These are phyloP conservation scores for Alliaria petiolata DNA, from an alignment of 345 rosid genomes.

Conservation along the genomic window DNA sequence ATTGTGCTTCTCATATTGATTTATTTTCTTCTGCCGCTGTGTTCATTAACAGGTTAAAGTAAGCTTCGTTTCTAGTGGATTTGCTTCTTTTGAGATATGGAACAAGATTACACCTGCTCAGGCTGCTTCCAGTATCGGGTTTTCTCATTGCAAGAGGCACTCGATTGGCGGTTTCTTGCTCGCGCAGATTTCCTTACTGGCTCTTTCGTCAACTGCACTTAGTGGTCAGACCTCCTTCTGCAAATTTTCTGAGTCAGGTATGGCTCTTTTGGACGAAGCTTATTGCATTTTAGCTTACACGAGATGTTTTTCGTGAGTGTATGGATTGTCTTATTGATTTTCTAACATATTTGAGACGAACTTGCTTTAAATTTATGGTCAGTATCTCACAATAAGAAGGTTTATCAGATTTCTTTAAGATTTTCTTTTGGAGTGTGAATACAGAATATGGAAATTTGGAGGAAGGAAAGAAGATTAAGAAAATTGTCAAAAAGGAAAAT, in stretches of 20 bases:
- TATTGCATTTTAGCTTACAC: background rate
- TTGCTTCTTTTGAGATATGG: constrained; percentile 61
- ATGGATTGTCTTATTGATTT: background rate
- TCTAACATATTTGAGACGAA: background rate
- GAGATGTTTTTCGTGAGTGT: background rate
- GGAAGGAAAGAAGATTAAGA: background rate
- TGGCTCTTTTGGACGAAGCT: constrained; percentile 45
- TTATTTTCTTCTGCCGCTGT: background rate
- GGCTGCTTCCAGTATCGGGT: constrained; percentile 53
- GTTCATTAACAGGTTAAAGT: constrained; percentile 44
- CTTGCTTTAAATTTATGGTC: background rate
- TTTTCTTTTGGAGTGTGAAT: background rate
- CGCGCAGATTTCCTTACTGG: constrained; percentile 67
- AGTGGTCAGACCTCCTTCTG: constrained; percentile 47
- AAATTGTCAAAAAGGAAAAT: constrained; percentile 3
- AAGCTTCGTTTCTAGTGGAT: constrained; percentile 46
- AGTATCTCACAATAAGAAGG: background rate
- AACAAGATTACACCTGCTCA: constrained; percentile 53
- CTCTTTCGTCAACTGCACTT: constrained; percentile 91
- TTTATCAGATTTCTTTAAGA: background rate
- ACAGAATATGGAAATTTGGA: constrained; percentile 6
- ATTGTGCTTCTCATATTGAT: background rate
- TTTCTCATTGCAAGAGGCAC: constrained; percentile 78
- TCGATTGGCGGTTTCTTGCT: constrained; percentile 78
- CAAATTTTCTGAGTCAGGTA: constrained; percentile 55